Conservation (phyloP, 352 stramenopile species). For the Globisporangium perplexum region DNA sequence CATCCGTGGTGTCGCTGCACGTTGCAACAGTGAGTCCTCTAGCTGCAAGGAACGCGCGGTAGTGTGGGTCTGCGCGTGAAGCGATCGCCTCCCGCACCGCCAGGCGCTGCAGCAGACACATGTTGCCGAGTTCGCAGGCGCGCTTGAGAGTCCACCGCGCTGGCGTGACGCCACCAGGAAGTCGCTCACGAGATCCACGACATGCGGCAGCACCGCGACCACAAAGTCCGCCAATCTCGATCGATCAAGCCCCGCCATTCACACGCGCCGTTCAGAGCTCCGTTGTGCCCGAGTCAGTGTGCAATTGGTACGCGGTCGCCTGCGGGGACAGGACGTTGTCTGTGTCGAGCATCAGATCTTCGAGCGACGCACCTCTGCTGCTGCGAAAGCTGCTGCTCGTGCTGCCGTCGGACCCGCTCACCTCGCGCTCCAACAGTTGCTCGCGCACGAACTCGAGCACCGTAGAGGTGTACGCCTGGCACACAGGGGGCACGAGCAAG, state of each 20-base stretch:
- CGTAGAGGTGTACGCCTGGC: conserved; percentile 24
- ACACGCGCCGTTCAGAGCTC: no score
- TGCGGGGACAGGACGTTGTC: no score
- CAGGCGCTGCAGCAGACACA: not conserved
- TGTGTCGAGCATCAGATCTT: not conserved
- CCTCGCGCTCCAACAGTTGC: conserved; percentile 21
- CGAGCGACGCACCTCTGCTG: not conserved
- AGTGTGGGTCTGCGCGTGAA: not conserved
- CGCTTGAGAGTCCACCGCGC: not conserved
- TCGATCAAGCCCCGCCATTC: no score
- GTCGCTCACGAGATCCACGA: not conserved
- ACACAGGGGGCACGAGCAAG: no score
- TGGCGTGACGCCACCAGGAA: not conserved
- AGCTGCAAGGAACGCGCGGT: not conserved
- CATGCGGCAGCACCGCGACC: not conserved
- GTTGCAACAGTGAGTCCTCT: not conserved
- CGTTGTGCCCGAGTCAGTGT: no score
- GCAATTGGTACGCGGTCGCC: no score
- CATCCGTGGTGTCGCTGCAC: not conserved
- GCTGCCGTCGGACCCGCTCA: conserved; percentile 3
- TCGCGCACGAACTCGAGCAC: conserved; percentile 25
- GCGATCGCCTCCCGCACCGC: not conserved
- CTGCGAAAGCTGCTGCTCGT: conserved; percentile 1
- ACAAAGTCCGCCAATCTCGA: no score
- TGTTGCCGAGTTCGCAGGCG: not conserved